These are phyloP conservation scores for Oropetium thomaeum DNA, from an alignment of 176 grass and related monocot genomes.

Conservation along the genomic window DNA sequence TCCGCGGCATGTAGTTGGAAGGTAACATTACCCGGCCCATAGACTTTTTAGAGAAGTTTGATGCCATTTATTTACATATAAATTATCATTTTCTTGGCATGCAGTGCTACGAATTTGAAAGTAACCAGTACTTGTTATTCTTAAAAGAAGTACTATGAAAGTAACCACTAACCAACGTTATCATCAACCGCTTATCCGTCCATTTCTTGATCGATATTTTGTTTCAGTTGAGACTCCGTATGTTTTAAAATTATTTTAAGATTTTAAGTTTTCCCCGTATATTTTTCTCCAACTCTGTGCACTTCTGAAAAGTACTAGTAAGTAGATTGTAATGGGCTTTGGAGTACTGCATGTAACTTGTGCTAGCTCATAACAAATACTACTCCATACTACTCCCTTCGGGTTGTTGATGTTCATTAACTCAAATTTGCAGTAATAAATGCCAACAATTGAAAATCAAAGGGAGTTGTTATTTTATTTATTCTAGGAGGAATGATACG, in stretches of 20 bases:
- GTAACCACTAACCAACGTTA: background rate
- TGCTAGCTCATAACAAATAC: background rate
- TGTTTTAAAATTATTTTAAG: no score
- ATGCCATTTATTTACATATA: background rate
- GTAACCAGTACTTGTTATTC: no score
- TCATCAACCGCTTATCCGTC: background rate
- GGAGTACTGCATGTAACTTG: background rate
- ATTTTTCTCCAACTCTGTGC: background rate
- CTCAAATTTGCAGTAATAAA: no score
- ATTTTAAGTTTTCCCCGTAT: background rate
- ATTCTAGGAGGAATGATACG: background rate
- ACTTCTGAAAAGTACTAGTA: no score
- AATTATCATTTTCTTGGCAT: no score
- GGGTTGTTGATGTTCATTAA: no score
- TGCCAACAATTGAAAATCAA: no score
- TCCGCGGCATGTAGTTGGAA: background rate
- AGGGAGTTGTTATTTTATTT: background rate
- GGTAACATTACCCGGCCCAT: background rate
- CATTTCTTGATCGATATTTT: background rate
- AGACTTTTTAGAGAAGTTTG: background rate
- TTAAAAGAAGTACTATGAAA: background rate
- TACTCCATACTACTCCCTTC: no score
- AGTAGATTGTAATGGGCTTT: background rate
- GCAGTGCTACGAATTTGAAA: background rate
- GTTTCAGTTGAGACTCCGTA: background rate